A percentile compares a stretch with the other conserved stretches of the same genome.
phyloP scores from a whole-genome alignment of 2,329 filamentous ascomycete genomes.

The Cladosporium phlei region DNA sequence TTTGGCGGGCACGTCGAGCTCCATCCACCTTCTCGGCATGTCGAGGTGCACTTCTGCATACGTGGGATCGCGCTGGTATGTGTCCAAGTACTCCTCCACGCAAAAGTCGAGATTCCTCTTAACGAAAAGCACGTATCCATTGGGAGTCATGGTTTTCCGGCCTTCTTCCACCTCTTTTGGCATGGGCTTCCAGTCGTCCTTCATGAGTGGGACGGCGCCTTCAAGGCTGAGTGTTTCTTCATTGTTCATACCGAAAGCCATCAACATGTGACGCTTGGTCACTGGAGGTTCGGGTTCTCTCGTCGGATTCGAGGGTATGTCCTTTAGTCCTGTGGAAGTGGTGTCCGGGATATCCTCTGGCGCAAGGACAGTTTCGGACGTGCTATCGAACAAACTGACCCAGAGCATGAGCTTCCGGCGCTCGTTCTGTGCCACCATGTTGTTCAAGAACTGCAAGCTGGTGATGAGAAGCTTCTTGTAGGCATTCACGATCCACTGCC shows the following conservation, averaged over 20 bases:
- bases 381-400: slow-evolving; percentile 60
- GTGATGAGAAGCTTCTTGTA: slow-evolving; percentile 64
- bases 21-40: slow-evolving; percentile 25
- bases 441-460: slow-evolving; percentile 62
- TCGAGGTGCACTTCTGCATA: slow-evolving; percentile 27
- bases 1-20: slow-evolving; percentile 21
- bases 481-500: slow-evolving; percentile 61
- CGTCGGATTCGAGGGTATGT: slow-evolving; percentile 26
- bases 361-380: slow-evolving; percentile 33
- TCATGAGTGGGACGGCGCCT: slow-evolving; percentile 22
- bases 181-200: slow-evolving; percentile 21
- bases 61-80: slow-evolving; percentile 24
- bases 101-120: slow-evolving; percentile 18
- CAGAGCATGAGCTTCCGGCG: slow-evolving; percentile 61
- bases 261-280: slow-evolving; percentile 24
- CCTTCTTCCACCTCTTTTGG: slow-evolving; percentile 22
- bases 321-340: slow-evolving; percentile 24
- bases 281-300: slow-evolving; percentile 25
- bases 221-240: slow-evolving; percentile 17
- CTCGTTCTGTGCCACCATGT: slow-evolving; percentile 62
- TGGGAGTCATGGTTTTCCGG: slow-evolving; percentile 18
- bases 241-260: slow-evolving; percentile 27
- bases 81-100: slow-evolving; percentile 24
- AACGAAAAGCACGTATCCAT: slow-evolving; percentile 30
- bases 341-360: slow-evolving; percentile 27